These are phyloP conservation scores for Arthrinium phaeospermum DNA, from an alignment of 2,329 filamentous ascomycete species.

Conservation along the genomic window DNA sequence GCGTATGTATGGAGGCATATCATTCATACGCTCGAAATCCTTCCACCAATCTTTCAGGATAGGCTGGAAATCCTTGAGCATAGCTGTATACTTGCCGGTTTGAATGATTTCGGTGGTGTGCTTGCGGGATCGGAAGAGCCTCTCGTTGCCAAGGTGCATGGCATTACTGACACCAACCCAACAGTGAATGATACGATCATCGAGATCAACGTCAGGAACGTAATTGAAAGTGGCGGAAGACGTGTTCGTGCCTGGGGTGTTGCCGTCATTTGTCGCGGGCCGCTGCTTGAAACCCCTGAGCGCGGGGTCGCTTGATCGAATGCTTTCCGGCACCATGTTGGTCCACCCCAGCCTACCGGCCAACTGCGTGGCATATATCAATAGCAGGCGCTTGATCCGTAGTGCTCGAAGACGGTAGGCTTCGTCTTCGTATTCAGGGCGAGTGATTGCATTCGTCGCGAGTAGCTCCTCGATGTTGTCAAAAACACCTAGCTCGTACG, in stretches of 20 bases:
- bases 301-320: constrained; percentile 64
- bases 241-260: constrained; percentile 64
- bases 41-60: constrained; percentile 79
- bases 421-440: constrained; percentile 75
- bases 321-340: constrained; percentile 82
- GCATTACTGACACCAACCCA: constrained; percentile 94
- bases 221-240: constrained; percentile 68
- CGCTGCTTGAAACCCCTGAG: constrained; percentile 51
- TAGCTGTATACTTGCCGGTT: constrained; percentile 80
- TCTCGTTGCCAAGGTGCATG: constrained; percentile 89
- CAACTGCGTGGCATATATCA: constrained; percentile 93
- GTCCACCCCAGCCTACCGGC: constrained; percentile 91
- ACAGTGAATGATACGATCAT: constrained; percentile 78
- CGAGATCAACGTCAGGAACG: constrained; percentile 69
- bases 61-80: constrained; percentile 82
- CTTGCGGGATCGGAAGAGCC: constrained; percentile 84
- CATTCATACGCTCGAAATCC: constrained; percentile 76
- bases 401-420: constrained; percentile 77
- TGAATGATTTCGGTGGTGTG: constrained; percentile 90
- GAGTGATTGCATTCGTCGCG: constrained; percentile 62
- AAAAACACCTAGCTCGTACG: constrained; percentile 94
- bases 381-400: constrained; percentile 82
- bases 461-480: constrained; percentile 81
- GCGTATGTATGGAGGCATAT: constrained; percentile 67
- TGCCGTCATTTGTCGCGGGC: constrained; percentile 58